Base-by-base conservation (phyloP, 345 rosid genomes). In the Odontarrhena argentea region DNA sequence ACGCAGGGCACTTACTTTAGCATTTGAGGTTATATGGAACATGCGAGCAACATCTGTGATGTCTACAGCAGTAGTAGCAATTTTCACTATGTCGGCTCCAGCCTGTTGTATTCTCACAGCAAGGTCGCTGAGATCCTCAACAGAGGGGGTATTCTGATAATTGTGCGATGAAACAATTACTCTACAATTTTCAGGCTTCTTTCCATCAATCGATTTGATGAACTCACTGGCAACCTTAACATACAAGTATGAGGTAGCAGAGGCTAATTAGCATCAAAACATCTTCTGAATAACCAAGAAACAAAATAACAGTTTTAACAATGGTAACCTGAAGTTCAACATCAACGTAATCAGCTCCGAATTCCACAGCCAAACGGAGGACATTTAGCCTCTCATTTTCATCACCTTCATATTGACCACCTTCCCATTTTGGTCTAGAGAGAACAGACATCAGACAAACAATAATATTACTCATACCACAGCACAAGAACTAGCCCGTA, bases 341-440 rank as follows among this genome's bases (percentile, higher is more conserved):
- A 76, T 93, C 98, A 80, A 88, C 58, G 69, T 88, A 93, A 78
- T 90, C 94, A 73, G 98, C 98, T 75, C 97, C 98, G 42, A 90
- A 49, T 67, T 90, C 96, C 92, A 88, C 84, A 44, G 98, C 98
- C 65, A 90, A 69, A 41, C 77, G 81, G 59, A 90, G 94, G 12
- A 77, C 87, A 60, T 84, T 89, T 58, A 71, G 68, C 13, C 97
- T 70, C 71, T 80, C 22, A 3, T 74, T 82, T 66, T 93, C 98
- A 69, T 86, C 98, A 49, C 96, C 98, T 46, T 77, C 96, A 69
- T 93, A 90, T 15, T 77, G 84, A 54, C 98, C 98, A 28, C 96
- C 98, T 78, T 93, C 98, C 98, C 98, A 90, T 60, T 65, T 85
- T 48, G 97, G 97, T 67, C 98, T 93, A 75, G 0, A 72, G 32